Evolutionary conservation across 768 basidiomycete species (phyloP), one percentile per base, ranked within the genome.

Genomic region (Mycena filopes): DNA sequence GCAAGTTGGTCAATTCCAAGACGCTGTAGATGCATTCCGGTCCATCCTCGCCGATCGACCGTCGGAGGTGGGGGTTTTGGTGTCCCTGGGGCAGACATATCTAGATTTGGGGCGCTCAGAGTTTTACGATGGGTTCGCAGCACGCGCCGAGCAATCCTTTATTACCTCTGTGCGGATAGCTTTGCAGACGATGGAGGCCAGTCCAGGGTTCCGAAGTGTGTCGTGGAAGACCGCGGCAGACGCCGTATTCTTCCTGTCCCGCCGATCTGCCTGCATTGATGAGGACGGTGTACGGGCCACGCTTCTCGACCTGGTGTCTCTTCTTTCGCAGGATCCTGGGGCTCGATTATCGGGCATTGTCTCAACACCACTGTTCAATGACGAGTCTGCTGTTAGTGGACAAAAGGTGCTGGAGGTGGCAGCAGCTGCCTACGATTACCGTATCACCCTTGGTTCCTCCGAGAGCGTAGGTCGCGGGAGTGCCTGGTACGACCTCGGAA

Each of bases 191-290:
- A 79, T 92, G 55, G 78, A 83, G 45, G 78, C 80, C 20, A 84
- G 84, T 45, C 75, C 87, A 11, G 90, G 91, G 1, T 91, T 92
- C 74, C 86, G 92, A 20, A 80, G 84, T 6, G 81, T 93, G 3
- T 86, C 86, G 5, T 99, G 96, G 97, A 99, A 99, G 75, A 79
- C 83, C 9, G 81, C 89, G 13, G 93, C 87, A 0, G 96, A 99
- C 74, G 88, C 91, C 4, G 75, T 93, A 5, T 87, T 88, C 70
- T 83, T 86, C 51, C 78, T 98, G 15, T 90, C 91, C 4, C 77
- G 75, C 29, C 80, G 82, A 47, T 78, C 84, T 3, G 77, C 79
- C 5, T 89, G 87, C 66, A 74, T 79, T 13, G 80, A 91, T 26
- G 80, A 82, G 66, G 72, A 66, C 2, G 63, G 67, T 16, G 76